Base-by-base conservation (phyloP, 179 eudicot species). In the Corrigiola litoralis region DNA sequence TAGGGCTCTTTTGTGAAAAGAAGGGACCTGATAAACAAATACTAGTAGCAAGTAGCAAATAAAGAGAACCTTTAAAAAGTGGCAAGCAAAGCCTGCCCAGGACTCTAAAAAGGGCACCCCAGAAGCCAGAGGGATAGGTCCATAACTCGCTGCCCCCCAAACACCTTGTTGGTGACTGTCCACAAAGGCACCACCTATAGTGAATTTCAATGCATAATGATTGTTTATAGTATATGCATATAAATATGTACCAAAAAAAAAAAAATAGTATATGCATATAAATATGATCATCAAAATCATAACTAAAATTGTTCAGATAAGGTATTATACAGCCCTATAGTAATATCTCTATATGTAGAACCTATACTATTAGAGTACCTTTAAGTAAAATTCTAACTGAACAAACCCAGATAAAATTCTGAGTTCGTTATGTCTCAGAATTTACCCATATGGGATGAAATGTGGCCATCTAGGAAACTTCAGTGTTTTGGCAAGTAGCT, bases 41-140 rank as follows among this genome's bases (percentile, higher is more conserved):
- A 32, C 42, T 24, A 16, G 24, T 10, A 7, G 11, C 44, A 40
- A 40, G 13, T 9, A 49, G 18, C 16, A 74, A 31, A 34, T 2
- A 52, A 44, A 58, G 68, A 54, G 68, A 45, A 25, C 61, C 41
- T 49, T 65, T 50, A 66, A 58, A 14, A 71, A 73, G 81, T 80
- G 82, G 82, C 70, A 68, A 70, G 84, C 82, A 71, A 77, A 62
- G 57, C 71, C 68, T 72, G 74, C 72, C 73, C 67, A 63, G 9
- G 62, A 69, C 75, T 70, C 82, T 60, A 68, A 42, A 71, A 71
- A 71, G 75, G 38, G 68, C 25, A 56, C 14, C 65, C 50, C 40
- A 65, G 52, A 14, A 55, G 51, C 61, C 46, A 70, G 29, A 67
- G 42, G 63, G 55, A 23, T 29, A 29, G 5, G n/a, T 74, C 81